phyloP scores from a whole-genome alignment of 2,329 filamentous ascomycete species.

The Fusarium mangiferae region DNA sequence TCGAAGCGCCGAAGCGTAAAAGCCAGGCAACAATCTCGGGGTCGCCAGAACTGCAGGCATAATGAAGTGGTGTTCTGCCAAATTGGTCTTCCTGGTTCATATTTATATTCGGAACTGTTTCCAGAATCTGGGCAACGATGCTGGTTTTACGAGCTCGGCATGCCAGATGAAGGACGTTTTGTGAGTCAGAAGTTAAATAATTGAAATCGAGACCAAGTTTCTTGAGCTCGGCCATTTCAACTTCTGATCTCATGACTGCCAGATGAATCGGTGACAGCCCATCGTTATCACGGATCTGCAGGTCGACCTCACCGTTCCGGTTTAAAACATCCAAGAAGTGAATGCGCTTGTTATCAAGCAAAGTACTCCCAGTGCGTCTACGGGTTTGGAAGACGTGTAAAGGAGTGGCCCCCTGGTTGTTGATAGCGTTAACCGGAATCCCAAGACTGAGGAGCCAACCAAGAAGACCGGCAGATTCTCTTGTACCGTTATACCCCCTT shows the following conservation, averaged over 20 bases:
- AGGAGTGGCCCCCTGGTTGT: conserved; percentile 25
- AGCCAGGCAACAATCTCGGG: conserved; percentile 27
- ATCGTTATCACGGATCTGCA: conserved; percentile 23
- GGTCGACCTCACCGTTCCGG: neutral
- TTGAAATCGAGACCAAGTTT: conserved; percentile 6
- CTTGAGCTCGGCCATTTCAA: conserved; percentile 7
- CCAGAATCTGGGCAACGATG: conserved; percentile 23
- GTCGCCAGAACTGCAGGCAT: conserved; percentile 35
- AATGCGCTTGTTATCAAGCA: neutral
- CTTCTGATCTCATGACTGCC: conserved; percentile 22
- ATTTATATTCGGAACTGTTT: neutral
- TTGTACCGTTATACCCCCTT: neutral
- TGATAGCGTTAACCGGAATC: conserved; percentile 28
- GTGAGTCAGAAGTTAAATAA: conserved; percentile 19
- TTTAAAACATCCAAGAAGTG: conserved; percentile 24
- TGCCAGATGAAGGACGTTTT: conserved; percentile 33
- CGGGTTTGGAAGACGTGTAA: conserved; percentile 18
- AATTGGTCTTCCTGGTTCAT: conserved; percentile 25
- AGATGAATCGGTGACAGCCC: conserved; percentile 30
- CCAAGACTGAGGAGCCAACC: conserved; percentile 25
- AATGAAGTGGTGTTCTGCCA: conserved; percentile 34
- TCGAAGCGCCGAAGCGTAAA: conserved; percentile 14
- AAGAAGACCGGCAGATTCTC: neutral
- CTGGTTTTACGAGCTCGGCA: conserved; percentile 25
- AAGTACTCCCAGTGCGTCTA: neutral